These are phyloP conservation scores for Papiliotrema fonsecae DNA, from an alignment of 1,284 basidiomycete genomes.

Conservation along the genomic window DNA sequence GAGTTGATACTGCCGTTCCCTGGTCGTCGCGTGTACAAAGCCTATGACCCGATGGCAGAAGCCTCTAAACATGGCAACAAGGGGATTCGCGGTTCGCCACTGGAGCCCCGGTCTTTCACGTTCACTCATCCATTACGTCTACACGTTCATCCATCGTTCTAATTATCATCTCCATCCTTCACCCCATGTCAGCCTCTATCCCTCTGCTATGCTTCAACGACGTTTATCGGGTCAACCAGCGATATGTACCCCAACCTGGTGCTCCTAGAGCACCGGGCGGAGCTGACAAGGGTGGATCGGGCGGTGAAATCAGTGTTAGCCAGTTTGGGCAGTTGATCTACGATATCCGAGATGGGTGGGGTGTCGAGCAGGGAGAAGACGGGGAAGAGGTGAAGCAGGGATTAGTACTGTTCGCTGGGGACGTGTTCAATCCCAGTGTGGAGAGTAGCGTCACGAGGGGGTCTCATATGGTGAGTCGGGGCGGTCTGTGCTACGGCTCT, in stretches of 20 bases:
- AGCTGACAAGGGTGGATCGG: background rate
- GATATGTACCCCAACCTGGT: slow-evolving; percentile 44
- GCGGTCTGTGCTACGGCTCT: no score
- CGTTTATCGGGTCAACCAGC: slow-evolving; percentile 57
- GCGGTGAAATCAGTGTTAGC: slow-evolving; percentile 41
- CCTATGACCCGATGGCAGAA: no score
- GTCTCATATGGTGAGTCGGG: slow-evolving; percentile 71
- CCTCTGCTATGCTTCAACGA: slow-evolving; percentile 48
- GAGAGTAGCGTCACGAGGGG: slow-evolving; percentile 85
- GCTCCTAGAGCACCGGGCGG: slow-evolving; percentile 12
- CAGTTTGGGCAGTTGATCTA: slow-evolving; percentile 49
- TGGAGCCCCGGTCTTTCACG: no score
- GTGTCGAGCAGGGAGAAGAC: slow-evolving; percentile 32
- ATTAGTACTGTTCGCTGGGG: slow-evolving; percentile 79
- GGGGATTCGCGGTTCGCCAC: no score
- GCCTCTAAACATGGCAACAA: no score
- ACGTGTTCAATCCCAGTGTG: slow-evolving; percentile 77
- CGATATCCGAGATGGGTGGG: slow-evolving; percentile 36
- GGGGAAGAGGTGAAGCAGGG: slow-evolving; percentile 58
- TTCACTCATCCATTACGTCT: no score
- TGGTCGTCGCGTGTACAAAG: no score
- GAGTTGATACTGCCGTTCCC: no score
- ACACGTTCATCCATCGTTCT: no score
- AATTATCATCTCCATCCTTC: background rate
- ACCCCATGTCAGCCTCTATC: slow-evolving; percentile 19